These are phyloP conservation scores for Arthrobotrys musiformis DNA, from an alignment of 2,329 filamentous ascomycete genomes.

Conservation along the genomic window DNA sequence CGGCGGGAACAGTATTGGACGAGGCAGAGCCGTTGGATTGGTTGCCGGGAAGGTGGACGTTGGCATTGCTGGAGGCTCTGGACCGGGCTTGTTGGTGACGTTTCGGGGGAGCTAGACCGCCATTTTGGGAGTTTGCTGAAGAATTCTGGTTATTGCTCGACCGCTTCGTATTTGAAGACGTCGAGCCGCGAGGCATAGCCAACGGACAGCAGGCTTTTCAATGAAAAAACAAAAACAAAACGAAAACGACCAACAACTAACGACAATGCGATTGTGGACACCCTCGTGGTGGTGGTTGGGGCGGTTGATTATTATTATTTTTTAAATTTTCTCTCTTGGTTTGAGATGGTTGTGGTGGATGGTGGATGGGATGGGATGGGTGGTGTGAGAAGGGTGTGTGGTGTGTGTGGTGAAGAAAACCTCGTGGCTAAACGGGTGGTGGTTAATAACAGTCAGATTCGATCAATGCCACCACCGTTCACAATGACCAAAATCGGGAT, in stretches of 20 bases:
- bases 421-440: constrained; percentile 24
- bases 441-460: constrained; percentile 7
- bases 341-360: not conserved
- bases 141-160: constrained; percentile 57
- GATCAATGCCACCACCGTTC: constrained; percentile 6
- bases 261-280: too few relatives aligned
- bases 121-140: constrained; percentile 49
- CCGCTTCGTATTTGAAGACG: constrained; percentile 59
- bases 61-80: constrained; percentile 58
- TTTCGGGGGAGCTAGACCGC: constrained; percentile 57
- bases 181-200: constrained; percentile 57
- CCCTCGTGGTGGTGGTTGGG: constrained; percentile 19
- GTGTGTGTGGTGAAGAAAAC: constrained; percentile 8
- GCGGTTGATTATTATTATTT: not conserved
- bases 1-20: too few relatives aligned
- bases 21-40: constrained; percentile 32
- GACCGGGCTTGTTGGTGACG: constrained; percentile 58
- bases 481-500: constrained; percentile 40
- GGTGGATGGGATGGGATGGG: not conserved
- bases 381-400: constrained; percentile 5
- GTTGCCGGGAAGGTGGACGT: constrained; percentile 33
- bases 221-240: too few relatives aligned
- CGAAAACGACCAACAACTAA: too few relatives aligned
- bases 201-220: constrained; percentile 48
- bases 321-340: not conserved